Evolutionary conservation across 257 asterid species (phyloP).

Genomic region (Cordia subcordata): DNA sequence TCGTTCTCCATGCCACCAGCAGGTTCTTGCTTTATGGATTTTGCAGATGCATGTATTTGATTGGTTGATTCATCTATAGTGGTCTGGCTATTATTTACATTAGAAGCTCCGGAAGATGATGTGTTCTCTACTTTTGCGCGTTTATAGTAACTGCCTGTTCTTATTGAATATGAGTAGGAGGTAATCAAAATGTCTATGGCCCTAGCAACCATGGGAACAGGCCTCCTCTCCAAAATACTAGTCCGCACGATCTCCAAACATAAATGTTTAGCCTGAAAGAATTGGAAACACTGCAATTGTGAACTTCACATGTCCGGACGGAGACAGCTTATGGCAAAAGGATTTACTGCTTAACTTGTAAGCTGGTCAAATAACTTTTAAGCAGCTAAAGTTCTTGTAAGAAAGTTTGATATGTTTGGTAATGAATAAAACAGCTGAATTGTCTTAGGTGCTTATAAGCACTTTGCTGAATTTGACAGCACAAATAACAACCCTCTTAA

Average conservation of each 20-base stretch:
- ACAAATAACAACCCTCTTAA: no score
- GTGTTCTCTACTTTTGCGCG: conserved; percentile 42
- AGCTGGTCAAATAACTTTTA: background rate
- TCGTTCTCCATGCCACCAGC: conserved; percentile 30
- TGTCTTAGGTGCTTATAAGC: no score
- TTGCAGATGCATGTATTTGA: conserved; percentile 36
- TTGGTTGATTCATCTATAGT: conserved; percentile 28
- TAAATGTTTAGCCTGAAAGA: conserved; percentile 79
- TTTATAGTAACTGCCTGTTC: conserved; percentile 64
- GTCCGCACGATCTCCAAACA: conserved; percentile 60
- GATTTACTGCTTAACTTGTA: background rate
- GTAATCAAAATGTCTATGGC: conserved; percentile 54
- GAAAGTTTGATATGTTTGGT: no score
- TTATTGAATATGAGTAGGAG: conserved; percentile 54
- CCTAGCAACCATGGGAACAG: conserved; percentile 58
- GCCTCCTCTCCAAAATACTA: conserved; percentile 78
- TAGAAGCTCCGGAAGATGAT: conserved; percentile 42
- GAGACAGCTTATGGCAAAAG: background rate
- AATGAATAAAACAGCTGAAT: no score
- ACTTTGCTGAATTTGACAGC: no score
- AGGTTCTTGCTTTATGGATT: conserved; percentile 33
- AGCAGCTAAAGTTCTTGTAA: no score
- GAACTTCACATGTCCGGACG: background rate
- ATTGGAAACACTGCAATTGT: conserved; percentile 4
- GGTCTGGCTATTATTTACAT: conserved; percentile 27